phyloP scores from a whole-genome alignment of 495 filamentous ascomycete genomes.

The Penicillium longicatenatum region DNA sequence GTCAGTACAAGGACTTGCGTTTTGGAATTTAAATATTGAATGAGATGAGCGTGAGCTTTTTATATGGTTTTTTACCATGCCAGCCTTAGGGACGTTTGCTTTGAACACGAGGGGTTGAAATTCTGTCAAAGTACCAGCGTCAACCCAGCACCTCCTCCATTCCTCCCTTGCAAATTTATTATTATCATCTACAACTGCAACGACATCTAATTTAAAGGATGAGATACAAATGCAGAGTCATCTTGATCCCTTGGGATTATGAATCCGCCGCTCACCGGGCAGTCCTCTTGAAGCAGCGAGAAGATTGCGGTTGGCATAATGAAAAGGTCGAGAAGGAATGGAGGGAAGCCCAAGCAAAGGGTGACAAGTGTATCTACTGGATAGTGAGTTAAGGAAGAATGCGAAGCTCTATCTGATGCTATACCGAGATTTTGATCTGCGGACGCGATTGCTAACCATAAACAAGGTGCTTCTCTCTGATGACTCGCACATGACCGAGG shows the following conservation, averaged over 20 bases:
- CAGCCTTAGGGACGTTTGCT: too few relatives aligned
- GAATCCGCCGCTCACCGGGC: constrained; percentile 17
- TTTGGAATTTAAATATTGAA: too few relatives aligned
- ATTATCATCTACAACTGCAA: not conserved
- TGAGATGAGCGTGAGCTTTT: too few relatives aligned
- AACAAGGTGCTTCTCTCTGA: constrained; percentile 15
- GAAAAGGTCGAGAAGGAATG: constrained; percentile 25
- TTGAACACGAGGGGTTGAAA: too few relatives aligned
- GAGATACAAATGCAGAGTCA: constrained; percentile 11
- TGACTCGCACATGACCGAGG: constrained; percentile 9
- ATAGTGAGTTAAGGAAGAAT: constrained; percentile 21
- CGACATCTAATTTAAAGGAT: constrained; percentile 25
- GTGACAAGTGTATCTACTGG: constrained; percentile 32
- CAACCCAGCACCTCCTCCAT: not conserved
- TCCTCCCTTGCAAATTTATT: not conserved
- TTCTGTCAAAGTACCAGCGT: not conserved
- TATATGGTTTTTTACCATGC: too few relatives aligned
- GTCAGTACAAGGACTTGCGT: too few relatives aligned
- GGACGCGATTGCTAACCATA: not conserved
- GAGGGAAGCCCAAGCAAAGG: constrained; percentile 19
- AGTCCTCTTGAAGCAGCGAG: constrained; percentile 21
- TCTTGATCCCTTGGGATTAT: constrained; percentile 28
- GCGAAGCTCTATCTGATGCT: not conserved
- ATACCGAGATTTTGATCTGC: not conserved
- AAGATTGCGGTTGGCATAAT: constrained; percentile 27